Conservation (phyloP, 768 basidiomycete genomes). For the Nevesoporus exiguus region DNA sequence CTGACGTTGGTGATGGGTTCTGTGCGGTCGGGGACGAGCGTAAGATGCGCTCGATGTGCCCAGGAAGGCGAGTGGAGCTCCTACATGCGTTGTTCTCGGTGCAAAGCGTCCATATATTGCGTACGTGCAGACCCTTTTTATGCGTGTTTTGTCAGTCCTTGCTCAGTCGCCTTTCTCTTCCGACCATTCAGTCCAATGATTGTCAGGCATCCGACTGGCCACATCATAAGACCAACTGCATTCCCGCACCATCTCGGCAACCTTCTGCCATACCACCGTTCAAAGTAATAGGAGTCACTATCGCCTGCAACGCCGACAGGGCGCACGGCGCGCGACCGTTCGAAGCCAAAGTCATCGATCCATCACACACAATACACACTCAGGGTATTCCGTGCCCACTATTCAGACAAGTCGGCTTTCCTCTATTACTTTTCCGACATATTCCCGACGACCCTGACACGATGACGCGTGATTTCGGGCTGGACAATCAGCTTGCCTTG, state of each 20-base stretch:
- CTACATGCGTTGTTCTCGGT: constrained; percentile 28
- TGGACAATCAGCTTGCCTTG: constrained; percentile 31
- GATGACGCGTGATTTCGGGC: constrained; percentile 19
- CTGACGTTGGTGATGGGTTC: background rate
- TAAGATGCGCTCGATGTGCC: constrained; percentile 14
- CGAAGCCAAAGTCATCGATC: constrained; percentile 18
- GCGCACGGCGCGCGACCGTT: constrained; percentile 21
- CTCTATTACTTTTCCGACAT: constrained; percentile 30
- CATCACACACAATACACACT: constrained; percentile 26
- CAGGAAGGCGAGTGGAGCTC: constrained; percentile 12
- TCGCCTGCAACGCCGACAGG: constrained; percentile 26
- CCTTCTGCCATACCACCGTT: background rate
- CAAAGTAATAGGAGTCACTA: constrained; percentile 18
- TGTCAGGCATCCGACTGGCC: constrained; percentile 28
- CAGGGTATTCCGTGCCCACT: constrained; percentile 25
- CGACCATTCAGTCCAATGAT: constrained; percentile 15
- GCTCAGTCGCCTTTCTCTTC: background rate
- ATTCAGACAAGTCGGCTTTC: constrained; percentile 27
- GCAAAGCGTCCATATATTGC: constrained; percentile 23
- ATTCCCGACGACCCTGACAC: constrained; percentile 13
- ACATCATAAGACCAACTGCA: constrained; percentile 16
- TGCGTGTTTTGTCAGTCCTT: background rate
- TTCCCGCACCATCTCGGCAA: background rate
- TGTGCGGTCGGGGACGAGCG: background rate
- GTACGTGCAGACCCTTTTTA: constrained; percentile 14